These are phyloP conservation scores for Rhodotorula sp. DNA, from an alignment of 1,284 basidiomycete genomes.

Conservation along the genomic window DNA sequence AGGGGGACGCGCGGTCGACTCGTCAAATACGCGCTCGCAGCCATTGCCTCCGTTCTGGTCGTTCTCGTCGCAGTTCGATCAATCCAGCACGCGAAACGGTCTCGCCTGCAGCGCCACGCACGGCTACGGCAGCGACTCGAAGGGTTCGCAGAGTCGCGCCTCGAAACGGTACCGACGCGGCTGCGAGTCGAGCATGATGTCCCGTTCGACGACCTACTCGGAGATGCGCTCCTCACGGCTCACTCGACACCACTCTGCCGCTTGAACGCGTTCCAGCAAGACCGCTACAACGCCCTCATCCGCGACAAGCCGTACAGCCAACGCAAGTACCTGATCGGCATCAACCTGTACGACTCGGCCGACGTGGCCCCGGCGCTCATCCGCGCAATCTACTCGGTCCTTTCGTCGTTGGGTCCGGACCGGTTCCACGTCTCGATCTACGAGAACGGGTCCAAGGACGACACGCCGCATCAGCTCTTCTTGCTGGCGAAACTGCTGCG, in stretches of 20 bases:
- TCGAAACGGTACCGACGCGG: background rate
- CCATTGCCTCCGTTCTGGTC: too few relatives aligned
- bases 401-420: constrained; percentile 36
- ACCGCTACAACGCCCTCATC: constrained; percentile 25
- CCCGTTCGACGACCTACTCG: constrained; percentile 14
- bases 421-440: constrained; percentile 44
- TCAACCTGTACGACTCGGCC: constrained; percentile 41
- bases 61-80: too few relatives aligned
- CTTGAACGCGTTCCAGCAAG: constrained; percentile 22
- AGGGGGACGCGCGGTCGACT: too few relatives aligned
- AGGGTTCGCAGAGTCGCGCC: constrained; percentile 20
- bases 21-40: too few relatives aligned
- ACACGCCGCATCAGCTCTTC: constrained; percentile 40
- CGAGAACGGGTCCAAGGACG: constrained; percentile 45
- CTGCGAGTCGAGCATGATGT: background rate
- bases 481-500: constrained; percentile 35
- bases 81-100: too few relatives aligned
- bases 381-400: constrained; percentile 37
- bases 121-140: constrained; percentile 5
- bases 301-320: constrained; percentile 7
- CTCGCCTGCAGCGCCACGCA: background rate
- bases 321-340: constrained; percentile 39
- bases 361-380: constrained; percentile 42
- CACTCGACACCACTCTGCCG: constrained; percentile 14
- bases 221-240: constrained; percentile 18